These are phyloP conservation scores for Aspergillus bertholletiae DNA, from an alignment of 495 filamentous ascomycete species.

Conservation along the genomic window DNA sequence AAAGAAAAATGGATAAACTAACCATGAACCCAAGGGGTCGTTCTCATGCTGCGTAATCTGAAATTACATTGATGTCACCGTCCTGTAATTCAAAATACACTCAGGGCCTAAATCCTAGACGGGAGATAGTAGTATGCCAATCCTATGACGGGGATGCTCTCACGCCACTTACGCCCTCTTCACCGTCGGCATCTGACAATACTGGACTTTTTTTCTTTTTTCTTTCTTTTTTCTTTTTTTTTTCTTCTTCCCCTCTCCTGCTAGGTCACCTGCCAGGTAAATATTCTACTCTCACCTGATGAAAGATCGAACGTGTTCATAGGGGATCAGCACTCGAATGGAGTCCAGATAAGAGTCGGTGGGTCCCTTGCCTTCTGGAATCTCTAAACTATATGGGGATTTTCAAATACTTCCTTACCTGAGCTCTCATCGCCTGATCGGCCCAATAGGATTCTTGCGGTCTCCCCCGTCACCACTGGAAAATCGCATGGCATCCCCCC, in stretches of 20 bases:
- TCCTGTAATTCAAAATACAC: neutral
- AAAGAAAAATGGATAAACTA: neutral
- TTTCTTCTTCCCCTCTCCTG: neutral
- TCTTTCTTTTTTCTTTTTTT: no score
- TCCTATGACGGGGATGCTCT: neutral
- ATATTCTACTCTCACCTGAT: neutral
- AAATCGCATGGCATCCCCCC: neutral
- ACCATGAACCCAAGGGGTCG: neutral
- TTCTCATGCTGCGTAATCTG: neutral
- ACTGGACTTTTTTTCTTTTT: neutral
- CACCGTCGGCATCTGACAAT: neutral
- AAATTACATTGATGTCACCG: neutral
- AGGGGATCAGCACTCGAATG: neutral
- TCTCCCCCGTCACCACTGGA: no score
- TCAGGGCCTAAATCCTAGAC: neutral
- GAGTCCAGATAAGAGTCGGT: neutral
- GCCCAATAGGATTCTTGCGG: neutral
- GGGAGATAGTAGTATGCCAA: neutral
- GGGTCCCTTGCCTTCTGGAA: neutral
- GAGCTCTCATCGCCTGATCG: neutral
- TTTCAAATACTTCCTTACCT: neutral
- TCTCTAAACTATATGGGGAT: neutral
- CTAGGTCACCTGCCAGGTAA: neutral
- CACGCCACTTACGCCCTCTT: neutral
- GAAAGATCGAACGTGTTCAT: neutral